These are phyloP conservation scores for Geranium rotundifolium DNA, from an alignment of 345 rosid genomes.

Conservation along the genomic window DNA sequence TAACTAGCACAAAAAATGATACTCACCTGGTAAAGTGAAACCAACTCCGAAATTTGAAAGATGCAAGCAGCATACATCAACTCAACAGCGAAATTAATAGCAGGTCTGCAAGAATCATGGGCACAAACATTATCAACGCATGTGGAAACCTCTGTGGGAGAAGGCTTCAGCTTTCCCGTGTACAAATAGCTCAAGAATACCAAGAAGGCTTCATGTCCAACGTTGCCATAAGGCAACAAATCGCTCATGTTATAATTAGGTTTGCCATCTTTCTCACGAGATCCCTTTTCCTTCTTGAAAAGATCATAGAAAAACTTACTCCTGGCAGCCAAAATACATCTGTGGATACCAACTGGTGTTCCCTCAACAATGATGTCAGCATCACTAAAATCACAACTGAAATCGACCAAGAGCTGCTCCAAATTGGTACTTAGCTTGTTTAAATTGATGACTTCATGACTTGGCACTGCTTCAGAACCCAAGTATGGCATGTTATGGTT, in stretches of 20 bases:
- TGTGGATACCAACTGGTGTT: constrained; percentile 52
- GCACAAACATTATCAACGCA: constrained; percentile 59
- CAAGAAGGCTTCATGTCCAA: constrained; percentile 67
- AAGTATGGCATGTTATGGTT: constrained; percentile 25
- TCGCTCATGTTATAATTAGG: constrained; percentile 44
- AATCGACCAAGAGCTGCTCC: constrained; percentile 56
- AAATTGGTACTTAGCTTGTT: constrained; percentile 67
- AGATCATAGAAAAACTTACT: constrained; percentile 63
- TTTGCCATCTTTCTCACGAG: constrained; percentile 37
- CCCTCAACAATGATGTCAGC: constrained; percentile 61
- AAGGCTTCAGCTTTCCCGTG: constrained; percentile 68
- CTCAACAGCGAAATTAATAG: constrained; percentile 67
- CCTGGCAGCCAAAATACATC: constrained; percentile 79
- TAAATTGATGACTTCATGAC: constrained; percentile 52
- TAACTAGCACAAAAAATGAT: neutral
- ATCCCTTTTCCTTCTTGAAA: constrained; percentile 39
- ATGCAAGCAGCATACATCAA: constrained; percentile 71
- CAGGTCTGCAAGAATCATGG: constrained; percentile 87
- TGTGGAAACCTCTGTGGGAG: constrained; percentile 63
- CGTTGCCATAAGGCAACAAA: constrained; percentile 54
- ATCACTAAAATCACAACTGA: constrained; percentile 54
- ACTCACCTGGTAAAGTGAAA: constrained; percentile 75
- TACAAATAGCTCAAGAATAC: constrained; percentile 64
- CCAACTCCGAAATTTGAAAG: constrained; percentile 66
- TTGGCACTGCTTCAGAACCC: constrained; percentile 25